Percentiles rank a stretch among this genome's conserved stretches.
These are phyloP conservation scores for Aspergillus pseudoterreus DNA, from an alignment of 2,329 filamentous ascomycete species.

Conservation along the genomic window DNA sequence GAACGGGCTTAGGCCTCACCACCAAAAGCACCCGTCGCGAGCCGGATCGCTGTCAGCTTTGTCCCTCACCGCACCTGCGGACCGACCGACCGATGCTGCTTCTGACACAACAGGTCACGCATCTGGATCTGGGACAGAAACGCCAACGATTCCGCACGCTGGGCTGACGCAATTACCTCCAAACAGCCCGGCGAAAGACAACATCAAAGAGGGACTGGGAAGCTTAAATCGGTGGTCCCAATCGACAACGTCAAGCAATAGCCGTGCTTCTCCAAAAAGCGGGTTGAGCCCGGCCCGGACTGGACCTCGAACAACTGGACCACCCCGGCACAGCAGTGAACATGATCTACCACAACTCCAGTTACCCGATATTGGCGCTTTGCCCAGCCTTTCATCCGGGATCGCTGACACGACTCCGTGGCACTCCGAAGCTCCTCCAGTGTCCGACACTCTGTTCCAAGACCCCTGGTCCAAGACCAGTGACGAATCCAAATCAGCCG, in stretches of 20 bases:
- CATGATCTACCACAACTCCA: not conserved
- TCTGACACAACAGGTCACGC: not conserved
- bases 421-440: conserved; percentile 17
- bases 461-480: conserved; percentile 9
- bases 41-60: conserved; percentile 1
- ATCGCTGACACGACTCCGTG: conserved; percentile 1
- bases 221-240: conserved; percentile 59
- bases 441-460: conserved; percentile 9
- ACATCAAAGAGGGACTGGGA: conserved; percentile 43
- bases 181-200: conserved; percentile 15
- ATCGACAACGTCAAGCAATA: conserved; percentile 50
- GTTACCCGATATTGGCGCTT: not conserved
- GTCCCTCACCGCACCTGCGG: not conserved
- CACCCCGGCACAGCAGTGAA: too few relatives aligned
- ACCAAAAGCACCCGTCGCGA: conserved; percentile 1
- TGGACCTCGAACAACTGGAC: not conserved
- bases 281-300: conserved; percentile 11
- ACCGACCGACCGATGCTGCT: not conserved
- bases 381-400: conserved; percentile 3
- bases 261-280: conserved; percentile 14
- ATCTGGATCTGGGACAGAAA: conserved; percentile 3
- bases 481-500: not conserved
- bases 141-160: conserved; percentile 6
- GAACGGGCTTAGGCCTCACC: not conserved
- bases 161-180: conserved; percentile 4